Evolutionary conservation across 2,329 filamentous ascomycete species (phyloP), one percentile per base, ranked within the genome.

Genomic region (Coniochaeta prunicola): DNA sequence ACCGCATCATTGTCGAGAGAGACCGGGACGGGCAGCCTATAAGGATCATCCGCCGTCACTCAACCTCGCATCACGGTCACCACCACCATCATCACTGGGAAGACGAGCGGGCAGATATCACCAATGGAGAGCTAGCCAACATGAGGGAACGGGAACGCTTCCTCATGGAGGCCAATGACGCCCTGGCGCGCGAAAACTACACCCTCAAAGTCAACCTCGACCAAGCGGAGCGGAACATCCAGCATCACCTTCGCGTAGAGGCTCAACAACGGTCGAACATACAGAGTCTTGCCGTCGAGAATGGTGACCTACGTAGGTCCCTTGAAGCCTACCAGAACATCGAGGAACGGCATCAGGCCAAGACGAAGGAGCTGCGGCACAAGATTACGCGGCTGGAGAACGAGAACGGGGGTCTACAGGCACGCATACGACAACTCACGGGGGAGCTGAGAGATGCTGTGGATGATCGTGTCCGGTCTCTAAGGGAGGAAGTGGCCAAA

Each of bases 231-330:
- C 65, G 67, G 30, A 75, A 77, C 34, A 65, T 67, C 28, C 69
- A 73, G 36, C 68, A 70, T 26, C 65, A 74, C 5, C 65, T 69
- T 26, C 65, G 68, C 60, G 67, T 71, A 59, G 63, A 75, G 6
- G 71, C 72, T 1, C 65, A 73, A 42, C 70, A 78, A 1, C 69
- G 74, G 60, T 66, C 65, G n/a, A 70, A 75, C 59, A 68, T 76
- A 57, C 66, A 64, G 34, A 62, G 66, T 10, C 71, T 79, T 4
- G 62, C 65, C 2, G 68, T 69, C 17, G 74, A 78, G 33, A 78
- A 78, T 62, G 66, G 69, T 17, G 66, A 69, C 8, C 69, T 80
- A 5, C 71, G 75, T 13, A 70, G 69, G n/a, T 68, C 70, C 7
- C 61, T 73, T 38, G 73, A 76, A 31, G 69, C 64, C 30, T 64